A percentile compares a stretch with the other conserved stretches of the same genome.
These are phyloP conservation scores for Starmera stellimalicola DNA, from an alignment of 1,139 yeast genomes.

Conservation along the genomic window DNA sequence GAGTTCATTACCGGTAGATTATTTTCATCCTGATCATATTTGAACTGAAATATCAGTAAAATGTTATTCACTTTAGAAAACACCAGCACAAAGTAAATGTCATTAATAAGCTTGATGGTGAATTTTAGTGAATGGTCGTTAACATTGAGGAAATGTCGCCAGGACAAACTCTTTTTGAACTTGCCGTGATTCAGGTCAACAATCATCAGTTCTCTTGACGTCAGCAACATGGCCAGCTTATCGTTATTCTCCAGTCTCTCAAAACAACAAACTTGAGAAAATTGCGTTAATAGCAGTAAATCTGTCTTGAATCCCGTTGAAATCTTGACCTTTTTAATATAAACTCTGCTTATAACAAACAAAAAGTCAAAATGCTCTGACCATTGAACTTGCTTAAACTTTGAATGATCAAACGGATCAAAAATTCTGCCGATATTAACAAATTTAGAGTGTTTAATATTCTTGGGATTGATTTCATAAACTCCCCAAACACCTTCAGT, in stretches of 20 bases:
- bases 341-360: conserved; percentile 36
- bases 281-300: conserved; percentile 41
- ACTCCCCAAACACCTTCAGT: conserved; percentile 41
- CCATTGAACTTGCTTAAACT: conserved; percentile 47
- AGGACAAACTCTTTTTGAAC: conserved; percentile 41
- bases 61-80: conserved; percentile 35
- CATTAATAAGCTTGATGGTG: conserved; percentile 21
- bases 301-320: conserved; percentile 21
- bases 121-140: conserved; percentile 47
- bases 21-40: conserved; percentile 22
- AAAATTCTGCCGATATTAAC: conserved; percentile 22
- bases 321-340: conserved; percentile 27
- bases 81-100: conserved; percentile 26
- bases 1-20: conserved; percentile 29
- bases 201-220: conserved; percentile 54
- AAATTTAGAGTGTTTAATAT: conserved; percentile 4
- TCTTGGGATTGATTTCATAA: conserved; percentile 24
- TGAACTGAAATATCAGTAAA: conserved; percentile 35
- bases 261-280: conserved; percentile 48
- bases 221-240: conserved; percentile 35
- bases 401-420: conserved; percentile 44
- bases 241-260: conserved; percentile 17
- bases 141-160: conserved; percentile 58
- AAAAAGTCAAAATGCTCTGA: conserved; percentile 22
- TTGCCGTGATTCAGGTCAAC: conserved; percentile 23